Evolutionary conservation across 139 green algal genomes (phyloP).

Genomic region (Limnomonas spitsbergensis): DNA sequence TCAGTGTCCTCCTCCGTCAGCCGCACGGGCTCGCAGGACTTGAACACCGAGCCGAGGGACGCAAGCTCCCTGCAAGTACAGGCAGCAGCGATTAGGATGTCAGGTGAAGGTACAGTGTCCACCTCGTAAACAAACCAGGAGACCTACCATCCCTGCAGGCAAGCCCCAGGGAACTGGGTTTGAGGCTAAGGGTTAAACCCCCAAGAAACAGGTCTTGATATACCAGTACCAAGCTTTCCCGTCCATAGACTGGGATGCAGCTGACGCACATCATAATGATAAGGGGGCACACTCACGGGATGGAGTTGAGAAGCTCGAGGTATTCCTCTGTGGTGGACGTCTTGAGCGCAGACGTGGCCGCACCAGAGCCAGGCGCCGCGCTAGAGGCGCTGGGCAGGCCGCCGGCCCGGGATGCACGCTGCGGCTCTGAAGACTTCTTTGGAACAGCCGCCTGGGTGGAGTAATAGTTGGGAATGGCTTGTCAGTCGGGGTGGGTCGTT

Average conservation of each 20-base stretch:
- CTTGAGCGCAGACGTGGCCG: slow-evolving; percentile 13
- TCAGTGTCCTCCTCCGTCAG: slow-evolving; percentile 93
- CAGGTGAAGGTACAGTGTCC: slow-evolving; percentile 9
- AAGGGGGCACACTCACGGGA: slow-evolving; percentile 30
- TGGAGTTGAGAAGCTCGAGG: slow-evolving; percentile 28
- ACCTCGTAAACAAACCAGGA: too few relatives aligned
- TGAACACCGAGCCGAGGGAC: slow-evolving; percentile 73
- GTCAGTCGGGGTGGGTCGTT: too few relatives aligned
- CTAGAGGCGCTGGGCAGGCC: slow-evolving; percentile 17
- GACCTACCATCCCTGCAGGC: too few relatives aligned
- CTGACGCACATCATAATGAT: too few relatives aligned
- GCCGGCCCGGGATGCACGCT: neutral
- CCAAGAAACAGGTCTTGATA: too few relatives aligned
- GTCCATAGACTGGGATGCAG: too few relatives aligned
- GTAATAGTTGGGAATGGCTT: neutral
- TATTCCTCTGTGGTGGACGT: slow-evolving; percentile 45
- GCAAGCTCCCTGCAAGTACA: slow-evolving; percentile 27
- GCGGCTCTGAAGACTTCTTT: slow-evolving; percentile 7
- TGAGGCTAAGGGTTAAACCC: too few relatives aligned
- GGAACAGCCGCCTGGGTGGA: slow-evolving; percentile 3
- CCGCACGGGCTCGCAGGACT: slow-evolving; percentile 68
- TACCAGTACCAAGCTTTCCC: too few relatives aligned
- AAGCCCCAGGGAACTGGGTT: too few relatives aligned
- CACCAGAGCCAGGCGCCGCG: neutral
- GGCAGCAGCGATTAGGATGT: neutral